Base-by-base conservation (phyloP, 495 filamentous ascomycete genomes). In the Penicillium crystallinum region DNA sequence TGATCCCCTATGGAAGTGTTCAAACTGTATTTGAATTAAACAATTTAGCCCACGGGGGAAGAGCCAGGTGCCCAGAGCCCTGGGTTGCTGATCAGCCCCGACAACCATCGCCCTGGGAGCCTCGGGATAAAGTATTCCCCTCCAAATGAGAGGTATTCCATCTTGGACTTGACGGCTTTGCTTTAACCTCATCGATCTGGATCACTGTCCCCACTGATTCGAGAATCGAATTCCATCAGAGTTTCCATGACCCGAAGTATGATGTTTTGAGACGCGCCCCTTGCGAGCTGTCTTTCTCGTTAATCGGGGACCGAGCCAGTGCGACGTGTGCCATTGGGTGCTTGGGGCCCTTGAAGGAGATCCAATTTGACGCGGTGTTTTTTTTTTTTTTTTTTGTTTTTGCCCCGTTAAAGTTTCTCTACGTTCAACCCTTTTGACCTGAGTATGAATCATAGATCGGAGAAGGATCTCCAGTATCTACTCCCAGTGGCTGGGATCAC, bases 51-150 rank as follows among this genome's bases (percentile, higher is more conserved):
- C 45, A 47, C 45, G 45, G 33, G 45, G 46, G n/a, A 45, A 45
- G 30, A 36, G 15, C 19, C 17, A 35, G n/a, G 34, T 23, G 22
- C 34, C 46, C 45, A 38, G 25, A 48, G 22, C 34, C 21, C 34
- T 38, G 46, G 46, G 34, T 37, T 38, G 46, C 34, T 38, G 33
- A 48, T 48, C 31, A 30, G 46, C 46, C 33, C 46, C 46, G 15
- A 48, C 46, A 38, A 48, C 46, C 46, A 38, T 12, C 22, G 23
- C 46, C 22, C 22, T 48, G 46, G 46, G 46, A 37, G 33, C 27
- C 42, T 21, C 41, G 41, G 41, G 27, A 42, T 29, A 27, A 27
- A 33, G 23, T 37, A 47, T 10, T 3, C 38, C 37, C 38, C 46
- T 34, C 46, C 23, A 7, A 27, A 27, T 27, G 23, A 14, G 18